These are phyloP conservation scores for Monilinia vaccinii-corymbosi DNA, from an alignment of 2,329 filamentous ascomycete genomes.

Conservation along the genomic window DNA sequence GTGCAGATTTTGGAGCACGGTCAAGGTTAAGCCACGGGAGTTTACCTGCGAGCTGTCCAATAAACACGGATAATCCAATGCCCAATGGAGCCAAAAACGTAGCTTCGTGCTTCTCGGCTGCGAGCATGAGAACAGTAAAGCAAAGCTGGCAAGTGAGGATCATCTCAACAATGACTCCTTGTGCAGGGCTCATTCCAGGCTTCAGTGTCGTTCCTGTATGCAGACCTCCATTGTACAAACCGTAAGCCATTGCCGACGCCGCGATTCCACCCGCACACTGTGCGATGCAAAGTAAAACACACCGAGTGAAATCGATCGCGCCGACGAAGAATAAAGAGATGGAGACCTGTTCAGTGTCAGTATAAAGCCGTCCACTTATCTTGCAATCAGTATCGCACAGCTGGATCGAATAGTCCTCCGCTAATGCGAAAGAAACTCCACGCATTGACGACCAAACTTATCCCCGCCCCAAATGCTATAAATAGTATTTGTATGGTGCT, in stretches of 20 bases:
- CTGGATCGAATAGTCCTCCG: slow-evolving; percentile 43
- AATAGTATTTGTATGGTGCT: slow-evolving; percentile 27
- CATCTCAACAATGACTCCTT: slow-evolving; percentile 43
- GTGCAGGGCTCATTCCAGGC: slow-evolving; percentile 33
- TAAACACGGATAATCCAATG: slow-evolving; percentile 38
- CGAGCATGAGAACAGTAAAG: slow-evolving; percentile 44
- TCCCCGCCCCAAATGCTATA: slow-evolving; percentile 18
- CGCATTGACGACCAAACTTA: slow-evolving; percentile 37
- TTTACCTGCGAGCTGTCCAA: slow-evolving; percentile 33
- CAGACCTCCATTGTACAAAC: slow-evolving; percentile 36
- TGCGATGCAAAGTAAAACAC: slow-evolving; percentile 26
- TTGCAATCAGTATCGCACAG: slow-evolving; percentile 26
- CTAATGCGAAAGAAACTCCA: slow-evolving; percentile 46
- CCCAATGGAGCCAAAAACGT: slow-evolving; percentile 41
- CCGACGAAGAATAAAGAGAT: slow-evolving; percentile 32
- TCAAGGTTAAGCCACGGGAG: too few species aligned
- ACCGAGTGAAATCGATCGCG: slow-evolving; percentile 29
- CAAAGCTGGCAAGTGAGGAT: slow-evolving; percentile 40
- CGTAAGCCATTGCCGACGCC: slow-evolving; percentile 35
- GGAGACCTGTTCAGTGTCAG: slow-evolving; percentile 25
- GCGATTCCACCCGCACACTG: slow-evolving; percentile 31
- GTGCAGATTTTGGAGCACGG: neutral
- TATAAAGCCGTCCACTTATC: neutral
- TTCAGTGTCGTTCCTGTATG: slow-evolving; percentile 35
- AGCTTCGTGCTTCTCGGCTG: slow-evolving; percentile 40